Conservation (phyloP, 805 yeast genomes). For the Blastobotrys mokoenaii region DNA sequence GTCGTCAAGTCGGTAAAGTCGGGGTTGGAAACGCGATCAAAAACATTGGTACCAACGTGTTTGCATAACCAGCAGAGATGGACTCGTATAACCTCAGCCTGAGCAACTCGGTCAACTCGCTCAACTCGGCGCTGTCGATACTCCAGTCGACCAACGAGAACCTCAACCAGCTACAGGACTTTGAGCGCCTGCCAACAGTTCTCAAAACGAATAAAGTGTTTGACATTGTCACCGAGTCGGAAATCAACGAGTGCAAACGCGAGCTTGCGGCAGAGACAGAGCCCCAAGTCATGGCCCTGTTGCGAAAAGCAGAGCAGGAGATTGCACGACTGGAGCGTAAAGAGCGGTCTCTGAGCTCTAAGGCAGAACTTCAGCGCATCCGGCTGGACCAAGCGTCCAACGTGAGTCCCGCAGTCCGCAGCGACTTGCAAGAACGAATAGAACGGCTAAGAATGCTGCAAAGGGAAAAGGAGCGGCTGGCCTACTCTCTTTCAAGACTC, state of each 20-base stretch:
- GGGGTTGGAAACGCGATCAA: too few species aligned
- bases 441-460: constrained; percentile 14
- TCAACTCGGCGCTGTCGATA: background rate
- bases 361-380: constrained; percentile 23
- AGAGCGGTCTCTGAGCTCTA: constrained; percentile 18
- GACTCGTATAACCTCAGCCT: background rate
- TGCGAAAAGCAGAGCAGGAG: constrained; percentile 19
- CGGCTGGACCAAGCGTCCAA: constrained; percentile 16
- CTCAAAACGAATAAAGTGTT: constrained; percentile 21
- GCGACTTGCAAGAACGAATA: constrained; percentile 11
- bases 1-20: too few species aligned
- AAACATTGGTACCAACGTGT: too few species aligned
- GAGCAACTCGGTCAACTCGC: background rate
- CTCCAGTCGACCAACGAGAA: constrained; percentile 4
- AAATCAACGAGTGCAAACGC: constrained; percentile 16
- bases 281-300: constrained; percentile 21
- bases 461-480: constrained; percentile 16
- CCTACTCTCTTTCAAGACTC: constrained; percentile 16
- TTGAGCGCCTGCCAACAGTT: constrained; percentile 18
- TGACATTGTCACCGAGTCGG: constrained; percentile 23
- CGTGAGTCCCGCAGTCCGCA: too few species aligned
- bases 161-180: constrained; percentile 13
- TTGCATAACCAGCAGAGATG: too few species aligned
- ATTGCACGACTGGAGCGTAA: constrained; percentile 21
- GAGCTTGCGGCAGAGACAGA: constrained; percentile 22